These are phyloP conservation scores for Simplicillium aogashimaense DNA, from an alignment of 2,329 filamentous ascomycete genomes.

Conservation along the genomic window DNA sequence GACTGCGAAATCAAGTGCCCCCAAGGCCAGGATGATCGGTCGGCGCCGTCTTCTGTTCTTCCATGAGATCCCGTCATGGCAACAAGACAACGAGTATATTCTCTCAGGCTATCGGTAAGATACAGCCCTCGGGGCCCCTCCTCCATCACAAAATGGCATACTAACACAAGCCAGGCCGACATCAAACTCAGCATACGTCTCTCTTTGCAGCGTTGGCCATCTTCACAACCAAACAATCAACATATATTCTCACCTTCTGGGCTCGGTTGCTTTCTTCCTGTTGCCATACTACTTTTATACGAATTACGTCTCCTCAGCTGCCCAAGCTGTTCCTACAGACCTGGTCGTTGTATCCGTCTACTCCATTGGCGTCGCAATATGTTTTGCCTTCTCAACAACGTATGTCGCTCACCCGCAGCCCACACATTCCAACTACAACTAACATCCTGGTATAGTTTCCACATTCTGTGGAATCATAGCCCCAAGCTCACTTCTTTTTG, in stretches of 20 bases:
- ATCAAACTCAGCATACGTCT: slow-evolving; percentile 4
- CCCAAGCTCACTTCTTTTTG: background rate
- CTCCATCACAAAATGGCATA: too few species aligned
- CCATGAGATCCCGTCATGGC: slow-evolving; percentile 3
- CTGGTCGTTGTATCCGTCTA: slow-evolving; percentile 8
- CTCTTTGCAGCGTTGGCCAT: slow-evolving; percentile 2
- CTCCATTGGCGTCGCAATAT: slow-evolving; percentile 9
- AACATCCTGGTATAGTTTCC: background rate
- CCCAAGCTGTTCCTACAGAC: slow-evolving; percentile 1
- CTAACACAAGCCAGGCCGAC: slow-evolving; percentile 1
- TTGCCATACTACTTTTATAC: slow-evolving; percentile 6
- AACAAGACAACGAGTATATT: slow-evolving; percentile 6
- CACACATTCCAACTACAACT: background rate
- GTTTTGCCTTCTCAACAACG: slow-evolving; percentile 10
- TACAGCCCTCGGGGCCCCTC: background rate
- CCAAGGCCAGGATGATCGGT: too few species aligned
- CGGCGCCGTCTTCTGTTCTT: slow-evolving; percentile 2
- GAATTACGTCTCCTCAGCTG: background rate
- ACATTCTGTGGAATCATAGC: slow-evolving; percentile 4
- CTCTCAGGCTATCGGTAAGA: slow-evolving; percentile 4
- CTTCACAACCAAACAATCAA: slow-evolving; percentile 8
- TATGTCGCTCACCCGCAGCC: background rate
- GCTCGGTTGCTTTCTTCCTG: slow-evolving; percentile 3
- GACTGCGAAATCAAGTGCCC: too few species aligned
- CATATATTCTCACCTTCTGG: slow-evolving; percentile 7